phyloP scores from a whole-genome alignment of 2,329 filamentous ascomycete species.

The Colletotrichum tofieldiae region DNA sequence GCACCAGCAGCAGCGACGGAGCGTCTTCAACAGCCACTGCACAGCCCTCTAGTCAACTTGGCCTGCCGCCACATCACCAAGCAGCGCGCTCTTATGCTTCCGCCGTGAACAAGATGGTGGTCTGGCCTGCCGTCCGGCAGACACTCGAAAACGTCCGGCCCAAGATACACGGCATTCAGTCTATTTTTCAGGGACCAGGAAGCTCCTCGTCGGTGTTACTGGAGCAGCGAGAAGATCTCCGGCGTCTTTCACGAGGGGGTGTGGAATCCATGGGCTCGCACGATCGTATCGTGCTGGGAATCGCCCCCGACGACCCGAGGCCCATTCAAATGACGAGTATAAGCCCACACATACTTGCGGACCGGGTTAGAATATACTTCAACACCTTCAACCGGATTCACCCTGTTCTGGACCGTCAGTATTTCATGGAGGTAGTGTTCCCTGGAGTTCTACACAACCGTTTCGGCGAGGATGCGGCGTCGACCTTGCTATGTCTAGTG shows the following conservation, averaged over 20 bases:
- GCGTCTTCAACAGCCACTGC: constrained; percentile 42
- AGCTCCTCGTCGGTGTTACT: constrained; percentile 30
- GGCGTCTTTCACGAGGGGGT: constrained; percentile 24
- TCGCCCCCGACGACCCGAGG: neutral
- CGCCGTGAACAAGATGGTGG: constrained; percentile 38
- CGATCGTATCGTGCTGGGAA: constrained; percentile 14
- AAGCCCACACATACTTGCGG: constrained; percentile 65
- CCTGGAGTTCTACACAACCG: constrained; percentile 62
- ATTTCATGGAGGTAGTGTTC: constrained; percentile 65
- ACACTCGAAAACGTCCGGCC: constrained; percentile 30
- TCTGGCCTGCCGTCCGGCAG: constrained; percentile 41
- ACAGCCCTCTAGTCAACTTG: constrained; percentile 31
- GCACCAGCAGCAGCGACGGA: constrained; percentile 13
- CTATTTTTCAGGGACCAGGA: constrained; percentile 22
- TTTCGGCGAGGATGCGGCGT: constrained; percentile 65
- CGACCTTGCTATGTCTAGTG: constrained; percentile 70
- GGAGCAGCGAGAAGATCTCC: constrained; percentile 26
- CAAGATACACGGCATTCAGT: constrained; percentile 28
- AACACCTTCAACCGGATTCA: constrained; percentile 72
- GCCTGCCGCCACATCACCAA: constrained; percentile 3
- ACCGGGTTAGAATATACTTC: constrained; percentile 70
- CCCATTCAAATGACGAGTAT: constrained; percentile 48
- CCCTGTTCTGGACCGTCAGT: constrained; percentile 71
- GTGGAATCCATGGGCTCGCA: constrained; percentile 21
- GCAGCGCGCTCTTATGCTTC: constrained; percentile 32